Conservation (phyloP, 1,284 basidiomycete species). For the Apiotrichum sp. region DNA sequence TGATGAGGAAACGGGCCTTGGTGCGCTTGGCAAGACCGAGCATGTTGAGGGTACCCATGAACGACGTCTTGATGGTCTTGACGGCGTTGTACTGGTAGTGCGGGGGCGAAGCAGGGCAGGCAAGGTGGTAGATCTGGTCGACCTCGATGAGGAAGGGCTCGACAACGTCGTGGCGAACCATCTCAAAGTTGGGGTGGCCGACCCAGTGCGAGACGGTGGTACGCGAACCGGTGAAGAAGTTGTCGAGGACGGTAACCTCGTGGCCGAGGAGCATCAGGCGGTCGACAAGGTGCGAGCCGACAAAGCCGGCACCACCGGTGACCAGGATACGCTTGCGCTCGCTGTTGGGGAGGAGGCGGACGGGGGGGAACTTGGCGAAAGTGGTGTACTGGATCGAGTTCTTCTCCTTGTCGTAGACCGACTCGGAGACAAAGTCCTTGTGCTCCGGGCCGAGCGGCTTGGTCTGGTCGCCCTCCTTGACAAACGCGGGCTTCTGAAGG, state of each 20-base stretch:
- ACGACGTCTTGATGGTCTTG: conserved; percentile 96
- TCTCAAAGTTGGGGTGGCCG: conserved; percentile 96
- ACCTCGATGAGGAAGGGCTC: conserved; percentile 96
- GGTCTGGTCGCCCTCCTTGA: conserved; percentile 55
- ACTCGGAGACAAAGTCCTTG: conserved; percentile 66
- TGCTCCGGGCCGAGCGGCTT: conserved; percentile 47
- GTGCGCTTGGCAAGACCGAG: conserved; percentile 95
- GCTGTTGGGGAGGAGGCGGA: conserved; percentile 71
- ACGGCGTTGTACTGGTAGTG: conserved; percentile 94
- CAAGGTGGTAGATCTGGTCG: conserved; percentile 95
- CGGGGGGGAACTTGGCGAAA: conserved; percentile 81
- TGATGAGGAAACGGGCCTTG: conserved; percentile 93
- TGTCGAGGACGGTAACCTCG: conserved; percentile 94
- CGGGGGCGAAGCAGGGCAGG: conserved; percentile 90
- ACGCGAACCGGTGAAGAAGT: conserved; percentile 96
- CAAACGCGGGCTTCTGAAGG: conserved; percentile 36
- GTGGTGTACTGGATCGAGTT: conserved; percentile 85
- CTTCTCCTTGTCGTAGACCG: conserved; percentile 69
- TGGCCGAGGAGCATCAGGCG: conserved; percentile 95
- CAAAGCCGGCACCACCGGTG: conserved; percentile 95
- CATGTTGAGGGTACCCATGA: conserved; percentile 96
- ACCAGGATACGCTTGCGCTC: conserved; percentile 76
- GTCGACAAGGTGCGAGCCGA: conserved; percentile 95
- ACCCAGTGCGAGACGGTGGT: conserved; percentile 84
- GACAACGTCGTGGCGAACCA: conserved; percentile 93